These are phyloP conservation scores for Hanseniaspora nectarophila DNA, from an alignment of 805 yeast species.

Conservation along the genomic window DNA sequence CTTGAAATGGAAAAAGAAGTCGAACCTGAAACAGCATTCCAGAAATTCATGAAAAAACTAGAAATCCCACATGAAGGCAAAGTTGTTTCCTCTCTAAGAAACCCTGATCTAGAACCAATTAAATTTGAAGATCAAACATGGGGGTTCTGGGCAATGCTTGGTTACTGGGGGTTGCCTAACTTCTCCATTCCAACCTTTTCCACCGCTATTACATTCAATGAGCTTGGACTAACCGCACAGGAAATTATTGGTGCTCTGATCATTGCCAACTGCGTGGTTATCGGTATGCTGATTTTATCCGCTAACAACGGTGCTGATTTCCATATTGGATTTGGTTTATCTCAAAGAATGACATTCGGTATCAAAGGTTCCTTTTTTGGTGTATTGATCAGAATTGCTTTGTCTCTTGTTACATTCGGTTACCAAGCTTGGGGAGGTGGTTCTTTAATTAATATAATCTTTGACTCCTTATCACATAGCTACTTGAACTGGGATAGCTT, in stretches of 20 bases:
- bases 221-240: conserved; percentile 23
- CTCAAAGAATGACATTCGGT: conserved; percentile 31
- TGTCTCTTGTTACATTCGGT: conserved; percentile 33
- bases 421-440: conserved; percentile 31
- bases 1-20: conserved; percentile 13
- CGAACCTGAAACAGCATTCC: conserved; percentile 13
- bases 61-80: conserved; percentile 25
- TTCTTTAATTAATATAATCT: conserved; percentile 28
- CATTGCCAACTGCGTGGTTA: conserved; percentile 20
- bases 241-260: conserved; percentile 26
- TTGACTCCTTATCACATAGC: conserved; percentile 22
- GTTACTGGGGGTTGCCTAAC: conserved; percentile 32
- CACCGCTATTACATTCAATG: conserved; percentile 26
- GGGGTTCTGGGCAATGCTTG: conserved; percentile 28
- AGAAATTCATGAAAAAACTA: conserved; percentile 17
- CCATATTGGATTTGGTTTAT: conserved; percentile 31
- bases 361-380: conserved; percentile 29
- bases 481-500: conserved; percentile 22
- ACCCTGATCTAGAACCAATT: conserved; percentile 32
- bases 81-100: conserved; percentile 27
- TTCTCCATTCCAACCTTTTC: conserved; percentile 31
- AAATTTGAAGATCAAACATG: conserved; percentile 30
- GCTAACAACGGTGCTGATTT: conserved; percentile 26
- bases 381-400: conserved; percentile 29
- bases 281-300: conserved; percentile 21